Conservation (phyloP, 2,329 filamentous ascomycete species). For the Emydomyces testavorans region DNA sequence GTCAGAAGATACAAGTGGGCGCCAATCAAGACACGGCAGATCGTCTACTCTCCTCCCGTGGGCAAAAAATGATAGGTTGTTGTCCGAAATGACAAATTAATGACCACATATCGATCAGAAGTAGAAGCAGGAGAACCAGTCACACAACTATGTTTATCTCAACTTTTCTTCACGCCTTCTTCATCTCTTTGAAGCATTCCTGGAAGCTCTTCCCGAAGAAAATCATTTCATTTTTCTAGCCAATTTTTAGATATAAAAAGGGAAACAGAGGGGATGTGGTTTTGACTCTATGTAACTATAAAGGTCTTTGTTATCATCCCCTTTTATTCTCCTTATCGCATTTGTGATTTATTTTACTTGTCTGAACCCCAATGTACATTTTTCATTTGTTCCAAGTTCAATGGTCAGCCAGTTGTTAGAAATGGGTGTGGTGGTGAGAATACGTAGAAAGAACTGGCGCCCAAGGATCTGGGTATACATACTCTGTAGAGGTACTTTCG, state of each 20-base stretch:
- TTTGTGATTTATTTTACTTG: slow-evolving; percentile 3
- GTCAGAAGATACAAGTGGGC: slow-evolving; percentile 99
- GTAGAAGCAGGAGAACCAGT: background rate
- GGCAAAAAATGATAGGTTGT: slow-evolving; percentile 20
- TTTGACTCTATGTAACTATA: slow-evolving; percentile 11
- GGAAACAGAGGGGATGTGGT: background rate
- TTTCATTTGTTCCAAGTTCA: slow-evolving; percentile 6
- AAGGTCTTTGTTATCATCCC: slow-evolving; percentile 6
- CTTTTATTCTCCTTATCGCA: slow-evolving; percentile 2
- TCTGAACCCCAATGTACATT: slow-evolving; percentile 5
- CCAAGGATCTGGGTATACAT: too few relatives aligned
- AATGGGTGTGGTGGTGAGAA: too few relatives aligned
- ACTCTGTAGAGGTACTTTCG: background rate
- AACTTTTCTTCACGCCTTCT: background rate
- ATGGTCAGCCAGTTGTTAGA: background rate
- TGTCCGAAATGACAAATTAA: background rate
- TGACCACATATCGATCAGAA: background rate
- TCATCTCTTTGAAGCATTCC: slow-evolving; percentile 2
- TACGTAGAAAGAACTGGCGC: background rate
- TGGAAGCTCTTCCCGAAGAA: background rate
- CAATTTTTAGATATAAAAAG: slow-evolving; percentile 9
- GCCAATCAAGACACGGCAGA: slow-evolving; percentile 87
- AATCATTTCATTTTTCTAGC: slow-evolving; percentile 3
- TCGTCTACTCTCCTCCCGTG: slow-evolving; percentile 68
- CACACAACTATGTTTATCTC: background rate